Conservation (phyloP, 805 yeast genomes). For the Saccharomycopsis amapae region DNA sequence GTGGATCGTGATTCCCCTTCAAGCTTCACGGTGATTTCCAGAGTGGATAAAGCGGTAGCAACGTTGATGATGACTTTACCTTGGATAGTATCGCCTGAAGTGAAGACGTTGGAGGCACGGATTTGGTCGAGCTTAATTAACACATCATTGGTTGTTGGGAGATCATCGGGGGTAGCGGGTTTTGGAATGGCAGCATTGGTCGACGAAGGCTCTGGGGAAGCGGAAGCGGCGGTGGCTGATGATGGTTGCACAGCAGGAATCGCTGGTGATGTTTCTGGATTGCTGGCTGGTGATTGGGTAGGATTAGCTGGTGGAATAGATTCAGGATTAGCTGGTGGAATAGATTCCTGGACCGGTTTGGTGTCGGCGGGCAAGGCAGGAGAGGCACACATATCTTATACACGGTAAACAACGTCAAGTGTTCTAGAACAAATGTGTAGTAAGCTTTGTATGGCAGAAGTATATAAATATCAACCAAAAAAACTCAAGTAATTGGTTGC, state of each 20-base stretch:
- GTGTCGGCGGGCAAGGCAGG: no score
- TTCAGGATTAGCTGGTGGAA: no score
- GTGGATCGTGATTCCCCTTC: conserved; percentile 14
- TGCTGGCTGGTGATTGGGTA: no score
- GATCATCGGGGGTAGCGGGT: not conserved
- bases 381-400: no score
- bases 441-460: no score
- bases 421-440: no score
- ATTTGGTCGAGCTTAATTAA: conserved; percentile 1
- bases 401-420: no score
- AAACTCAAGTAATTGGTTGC: no score
- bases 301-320: no score
- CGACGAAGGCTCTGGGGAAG: not conserved
- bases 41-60: conserved; percentile 5
- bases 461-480: no score
- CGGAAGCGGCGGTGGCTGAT: not conserved
- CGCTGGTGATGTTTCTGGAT: not conserved
- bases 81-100: conserved; percentile 13
- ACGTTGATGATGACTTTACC: conserved; percentile 11
- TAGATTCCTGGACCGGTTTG: no score
- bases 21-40: conserved; percentile 7
- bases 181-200: not conserved
- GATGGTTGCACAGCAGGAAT: not conserved
- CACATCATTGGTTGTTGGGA: not conserved
- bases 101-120: conserved; percentile 12